Conservation (phyloP, 805 yeast species). For the Millerozyma miso region DNA sequence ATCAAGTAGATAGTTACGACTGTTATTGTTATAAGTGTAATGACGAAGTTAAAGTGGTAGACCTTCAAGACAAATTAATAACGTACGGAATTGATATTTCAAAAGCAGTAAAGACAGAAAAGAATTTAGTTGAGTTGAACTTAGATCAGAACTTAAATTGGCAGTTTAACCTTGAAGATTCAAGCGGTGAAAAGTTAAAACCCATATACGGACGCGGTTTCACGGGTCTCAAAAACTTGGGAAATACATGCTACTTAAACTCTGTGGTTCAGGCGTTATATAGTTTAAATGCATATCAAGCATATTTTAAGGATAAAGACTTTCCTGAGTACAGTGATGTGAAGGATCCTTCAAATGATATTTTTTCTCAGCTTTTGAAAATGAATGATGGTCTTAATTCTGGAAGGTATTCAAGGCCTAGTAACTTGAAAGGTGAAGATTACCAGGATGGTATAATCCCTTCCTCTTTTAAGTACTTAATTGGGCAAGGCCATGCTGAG, state of each 20-base stretch:
- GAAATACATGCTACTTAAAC: slow-evolving; percentile 88
- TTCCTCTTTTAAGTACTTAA: slow-evolving; percentile 63
- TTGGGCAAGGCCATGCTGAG: slow-evolving; percentile 78
- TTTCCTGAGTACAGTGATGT: slow-evolving; percentile 19
- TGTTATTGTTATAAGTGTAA: slow-evolving; percentile 85
- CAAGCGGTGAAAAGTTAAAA: slow-evolving; percentile 57
- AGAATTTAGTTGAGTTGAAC: slow-evolving; percentile 81
- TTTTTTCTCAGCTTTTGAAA: slow-evolving; percentile 74
- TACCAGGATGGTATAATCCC: slow-evolving; percentile 81
- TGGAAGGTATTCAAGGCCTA: slow-evolving; percentile 68
- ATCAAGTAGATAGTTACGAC: slow-evolving; percentile 58
- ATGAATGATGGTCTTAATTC: slow-evolving; percentile 73
- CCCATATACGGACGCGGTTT: slow-evolving; percentile 73
- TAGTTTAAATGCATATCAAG: slow-evolving; percentile 33
- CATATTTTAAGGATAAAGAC: slow-evolving; percentile 34
- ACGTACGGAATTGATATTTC: slow-evolving; percentile 66
- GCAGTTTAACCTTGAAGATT: slow-evolving; percentile 81
- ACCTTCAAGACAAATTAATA: slow-evolving; percentile 42
- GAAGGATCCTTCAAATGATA: slow-evolving; percentile 55
- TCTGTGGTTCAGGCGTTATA: slow-evolving; percentile 75
- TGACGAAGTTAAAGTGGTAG: slow-evolving; percentile 81
- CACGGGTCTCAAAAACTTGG: slow-evolving; percentile 85
- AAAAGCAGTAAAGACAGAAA: slow-evolving; percentile 68
- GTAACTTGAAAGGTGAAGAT: slow-evolving; percentile 35
- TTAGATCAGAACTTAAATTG: slow-evolving; percentile 89